These are phyloP conservation scores for Domatiomyces globalis DNA, from an alignment of 2,329 filamentous ascomycete species.

Conservation along the genomic window DNA sequence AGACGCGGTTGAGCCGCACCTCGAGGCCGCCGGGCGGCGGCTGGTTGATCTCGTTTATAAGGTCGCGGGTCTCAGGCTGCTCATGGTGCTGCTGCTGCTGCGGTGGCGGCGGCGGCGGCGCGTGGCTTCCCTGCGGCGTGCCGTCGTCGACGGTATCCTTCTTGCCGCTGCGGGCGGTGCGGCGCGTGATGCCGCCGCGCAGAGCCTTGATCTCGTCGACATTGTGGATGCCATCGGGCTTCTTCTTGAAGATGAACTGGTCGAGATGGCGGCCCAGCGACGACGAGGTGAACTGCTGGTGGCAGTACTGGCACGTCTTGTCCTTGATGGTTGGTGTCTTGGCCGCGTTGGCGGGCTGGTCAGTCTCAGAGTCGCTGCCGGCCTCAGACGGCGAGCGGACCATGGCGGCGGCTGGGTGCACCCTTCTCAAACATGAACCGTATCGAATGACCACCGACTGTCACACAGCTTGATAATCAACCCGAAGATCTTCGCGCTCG, in stretches of 20 bases:
- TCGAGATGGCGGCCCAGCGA: slow-evolving; percentile 88
- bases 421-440: neutral
- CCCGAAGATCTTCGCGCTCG: neutral
- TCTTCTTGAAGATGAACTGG: slow-evolving; percentile 85
- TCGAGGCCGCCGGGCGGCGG: slow-evolving; percentile 13
- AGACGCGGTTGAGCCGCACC: slow-evolving; percentile 43
- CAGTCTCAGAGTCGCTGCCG: neutral
- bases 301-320: slow-evolving; percentile 75
- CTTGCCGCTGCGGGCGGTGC: slow-evolving; percentile 58
- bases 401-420: neutral
- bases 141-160: slow-evolving; percentile 40
- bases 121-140: slow-evolving; percentile 30
- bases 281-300: slow-evolving; percentile 81
- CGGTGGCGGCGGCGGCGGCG: slow-evolving; percentile 22
- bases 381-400: neutral
- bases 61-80: slow-evolving; percentile 4
- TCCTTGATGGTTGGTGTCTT: slow-evolving; percentile 52
- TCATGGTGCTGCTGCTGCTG: slow-evolving; percentile 14
- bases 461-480: neutral
- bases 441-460: neutral
- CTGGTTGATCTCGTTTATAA: slow-evolving; percentile 8
- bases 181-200: slow-evolving; percentile 70
- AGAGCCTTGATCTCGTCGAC: slow-evolving; percentile 77
- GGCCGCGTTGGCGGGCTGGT: neutral
- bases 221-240: slow-evolving; percentile 83